phyloP scores from a whole-genome alignment of 1,284 basidiomycete genomes.

The Schizophyllum commune region DNA sequence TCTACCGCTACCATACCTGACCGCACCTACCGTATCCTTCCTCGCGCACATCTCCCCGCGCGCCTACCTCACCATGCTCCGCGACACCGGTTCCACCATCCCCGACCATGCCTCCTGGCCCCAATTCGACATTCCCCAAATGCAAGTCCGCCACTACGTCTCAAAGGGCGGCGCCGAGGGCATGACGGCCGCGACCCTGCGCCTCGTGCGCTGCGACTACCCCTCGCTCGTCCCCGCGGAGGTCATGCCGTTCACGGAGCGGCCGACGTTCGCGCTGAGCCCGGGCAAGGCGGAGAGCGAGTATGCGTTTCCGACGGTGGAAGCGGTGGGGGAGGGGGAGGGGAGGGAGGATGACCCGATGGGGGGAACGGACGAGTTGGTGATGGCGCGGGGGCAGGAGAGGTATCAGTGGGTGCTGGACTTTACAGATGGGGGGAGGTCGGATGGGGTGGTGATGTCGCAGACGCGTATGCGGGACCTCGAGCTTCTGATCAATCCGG shows the following conservation, averaged over 20 bases:
- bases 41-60: conserved; percentile 60
- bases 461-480: conserved; percentile 65
- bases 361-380: conserved; percentile 3
- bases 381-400: conserved; percentile 29
- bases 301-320: conserved; percentile 41
- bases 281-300: conserved; percentile 35
- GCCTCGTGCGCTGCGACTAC: conserved; percentile 33
- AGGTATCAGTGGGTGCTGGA: conserved; percentile 50
- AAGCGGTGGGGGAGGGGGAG: conserved; percentile 20
- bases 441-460: conserved; percentile 56
- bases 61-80: conserved; percentile 55
- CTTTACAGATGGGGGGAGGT: conserved; percentile 51
- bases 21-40: conserved; percentile 61
- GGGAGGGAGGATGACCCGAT: conserved; percentile 17
- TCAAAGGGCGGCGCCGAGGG: conserved; percentile 31
- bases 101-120: conserved; percentile 22
- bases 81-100: conserved; percentile 18
- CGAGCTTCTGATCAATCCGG: conserved; percentile 50
- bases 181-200: conserved; percentile 49
- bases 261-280: conserved; percentile 38
- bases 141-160: conserved; percentile 40
- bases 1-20: conserved; percentile 61
- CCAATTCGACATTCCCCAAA: conserved; percentile 44
- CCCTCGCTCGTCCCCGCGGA: conserved; percentile 32
- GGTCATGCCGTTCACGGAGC: conserved; percentile 33